phyloP scores from a whole-genome alignment of 148 eudicot genomes.

The Rhododendron henanense region DNA sequence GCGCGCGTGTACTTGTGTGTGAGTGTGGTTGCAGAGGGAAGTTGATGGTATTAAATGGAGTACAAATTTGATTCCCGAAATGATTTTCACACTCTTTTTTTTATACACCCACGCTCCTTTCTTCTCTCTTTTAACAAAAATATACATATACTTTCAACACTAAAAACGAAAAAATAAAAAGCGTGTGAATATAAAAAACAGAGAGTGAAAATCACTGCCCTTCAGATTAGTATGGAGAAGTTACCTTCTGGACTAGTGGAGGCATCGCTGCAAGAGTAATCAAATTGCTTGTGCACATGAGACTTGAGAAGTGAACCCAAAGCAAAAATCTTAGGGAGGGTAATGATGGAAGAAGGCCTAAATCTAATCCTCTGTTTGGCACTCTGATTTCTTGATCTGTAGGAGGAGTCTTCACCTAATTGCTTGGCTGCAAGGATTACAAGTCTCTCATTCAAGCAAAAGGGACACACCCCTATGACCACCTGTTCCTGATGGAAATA shows the following conservation, averaged over 20 bases:
- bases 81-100: too few relatives aligned
- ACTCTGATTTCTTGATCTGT: background rate
- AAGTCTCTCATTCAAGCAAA: slow-evolving; percentile 53
- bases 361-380: background rate
- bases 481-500: slow-evolving; percentile 39
- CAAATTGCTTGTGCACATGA: background rate
- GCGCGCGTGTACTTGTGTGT: too few relatives aligned
- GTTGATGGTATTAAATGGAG: too few relatives aligned
- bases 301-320: slow-evolving; percentile 24
- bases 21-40: too few relatives aligned
- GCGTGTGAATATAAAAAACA: too few relatives aligned
- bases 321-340: slow-evolving; percentile 37
- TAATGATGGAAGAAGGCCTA: background rate
- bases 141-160: too few relatives aligned
- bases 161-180: too few relatives aligned
- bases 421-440: slow-evolving; percentile 34
- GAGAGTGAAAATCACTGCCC: too few relatives aligned
- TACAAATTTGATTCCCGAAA: too few relatives aligned
- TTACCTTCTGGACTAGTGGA: slow-evolving; percentile 30
- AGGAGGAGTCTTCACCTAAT: background rate
- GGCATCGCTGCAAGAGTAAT: background rate
- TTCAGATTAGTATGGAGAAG: background rate
- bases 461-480: slow-evolving; percentile 46
- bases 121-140: too few relatives aligned
- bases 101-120: too few relatives aligned